Evolutionary conservation across 345 rosid species (phyloP), one percentile per base, ranked within the genome.

Genomic region (Corchorus olitorius): DNA sequence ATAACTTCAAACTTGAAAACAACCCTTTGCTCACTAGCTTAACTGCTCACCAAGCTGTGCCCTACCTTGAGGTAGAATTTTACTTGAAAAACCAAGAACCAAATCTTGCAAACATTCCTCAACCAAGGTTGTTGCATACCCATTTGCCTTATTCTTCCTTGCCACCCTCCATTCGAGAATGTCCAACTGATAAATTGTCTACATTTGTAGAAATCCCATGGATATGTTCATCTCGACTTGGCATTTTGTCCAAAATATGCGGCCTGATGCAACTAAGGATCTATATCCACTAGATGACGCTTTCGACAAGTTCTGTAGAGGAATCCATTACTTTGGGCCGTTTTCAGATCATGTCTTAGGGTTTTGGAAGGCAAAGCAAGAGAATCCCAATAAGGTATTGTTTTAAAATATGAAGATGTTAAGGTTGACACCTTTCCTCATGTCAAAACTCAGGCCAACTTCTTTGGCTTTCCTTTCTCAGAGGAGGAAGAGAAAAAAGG

Each of bases 141-240:
- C 92, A 84, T 45, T 33, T 87, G 0, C 88, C 92, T 54, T 86
- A 61, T 60, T 62, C 77, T n/a, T 72, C 86, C 0, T 71, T 85
- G 19, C 79, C 76, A 22, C 74, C 74, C 4, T 78, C 87, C 2
- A 62, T 86, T 45, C 70, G 71, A 53, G 33, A 81, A 4, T 27
- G 27, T 71, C 88, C 6, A 75, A 68, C 13, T 76, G 27, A 70
- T 67, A 76, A 63, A 79, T 87, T 10, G 90, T 88, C 49, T 88
- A 87, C 61, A 11, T 87, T 1, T 88, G 85, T 54, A 54, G 90
- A 4, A 85, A 85, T 71, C 90, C 87, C 1, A 59, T 84, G 8
- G 91, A 89, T 68, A 79, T 87, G 2, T 89, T 89, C 76, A 46
- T 86, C 68, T 89, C 93, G 0, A 76, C 80, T 0, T 87, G 91